Evolutionary conservation across 352 stramenopile species (phyloP).

Genomic region (Saprolegnia parasitica): DNA sequence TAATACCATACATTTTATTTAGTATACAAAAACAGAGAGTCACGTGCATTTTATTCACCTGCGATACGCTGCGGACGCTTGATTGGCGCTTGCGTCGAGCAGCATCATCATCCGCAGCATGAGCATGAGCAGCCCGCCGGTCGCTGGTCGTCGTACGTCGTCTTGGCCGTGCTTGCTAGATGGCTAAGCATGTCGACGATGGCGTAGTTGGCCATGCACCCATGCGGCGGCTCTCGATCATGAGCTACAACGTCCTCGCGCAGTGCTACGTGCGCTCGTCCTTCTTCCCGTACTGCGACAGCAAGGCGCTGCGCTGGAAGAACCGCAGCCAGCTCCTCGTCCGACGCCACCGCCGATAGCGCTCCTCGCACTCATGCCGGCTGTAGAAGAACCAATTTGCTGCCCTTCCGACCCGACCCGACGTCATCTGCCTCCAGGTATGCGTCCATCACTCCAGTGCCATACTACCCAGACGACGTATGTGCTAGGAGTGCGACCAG

Average conservation of each 20-base stretch:
- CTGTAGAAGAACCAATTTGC: slow-evolving; percentile 56
- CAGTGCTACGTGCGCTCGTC: slow-evolving; percentile 74
- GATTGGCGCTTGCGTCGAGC: background rate
- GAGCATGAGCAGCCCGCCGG: background rate
- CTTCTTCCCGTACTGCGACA: slow-evolving; percentile 77
- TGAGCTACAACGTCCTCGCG: slow-evolving; percentile 85
- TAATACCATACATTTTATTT: slow-evolving; percentile 8
- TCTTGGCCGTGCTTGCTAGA: background rate
- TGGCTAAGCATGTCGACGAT: background rate
- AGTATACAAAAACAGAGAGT: slow-evolving; percentile 15
- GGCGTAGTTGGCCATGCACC: background rate
- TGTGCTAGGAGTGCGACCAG: slow-evolving; percentile 64
- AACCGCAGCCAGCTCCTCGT: slow-evolving; percentile 52
- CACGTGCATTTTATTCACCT: background rate
- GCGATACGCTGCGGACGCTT: background rate
- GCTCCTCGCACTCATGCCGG: background rate
- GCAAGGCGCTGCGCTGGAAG: slow-evolving; percentile 61
- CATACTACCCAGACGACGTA: background rate
- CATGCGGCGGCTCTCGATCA: slow-evolving; percentile 34
- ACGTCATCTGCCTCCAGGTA: slow-evolving; percentile 78
- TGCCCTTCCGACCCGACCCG: slow-evolving; percentile 51
- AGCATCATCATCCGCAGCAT: slow-evolving; percentile 22
- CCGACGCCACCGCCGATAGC: background rate
- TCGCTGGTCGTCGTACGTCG: too few species aligned
- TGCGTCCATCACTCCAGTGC: background rate